Base-by-base conservation (phyloP, 1,139 yeast species). In the Blastobotrys niveus region DNA sequence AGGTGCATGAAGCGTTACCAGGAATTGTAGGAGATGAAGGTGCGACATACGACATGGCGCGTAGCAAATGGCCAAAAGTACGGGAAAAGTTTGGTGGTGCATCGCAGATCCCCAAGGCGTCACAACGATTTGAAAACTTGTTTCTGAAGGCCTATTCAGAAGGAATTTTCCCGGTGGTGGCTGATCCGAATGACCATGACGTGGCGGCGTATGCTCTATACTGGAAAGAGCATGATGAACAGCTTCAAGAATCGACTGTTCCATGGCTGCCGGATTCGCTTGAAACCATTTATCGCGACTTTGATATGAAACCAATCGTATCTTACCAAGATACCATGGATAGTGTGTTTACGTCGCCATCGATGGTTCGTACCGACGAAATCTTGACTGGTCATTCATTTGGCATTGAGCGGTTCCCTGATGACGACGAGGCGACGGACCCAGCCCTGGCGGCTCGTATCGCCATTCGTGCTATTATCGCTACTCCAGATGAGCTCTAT, bases 11-110 rank as follows among this genome's bases (percentile, higher is more conserved):
- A 0, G 62, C 73, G 4, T 70, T 81, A 14, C 54, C 58, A 7
- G 42, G 32, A 66, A 15, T 34, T 17, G 15, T 18, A 2, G 40
- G 40, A 12, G 40, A 41, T 3, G 72, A 64, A 20, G 62, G 64
- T 3, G 22, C 29, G 14, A 64, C 67, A 2, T 65, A 70, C 1
- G 71, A 63, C 1, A 50, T 60, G 1, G 59, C 80, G 14, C 70
- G 70, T 44, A 72, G 75, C 38, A 75, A 73, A 48, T 85, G 94
- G 94, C 76, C 80, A 0, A 66, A 70, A 10, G 67, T 80, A 7
- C 68, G 86, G 34, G 75, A 73, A 49, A 68, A 64, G 54, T 66
- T 75, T 55, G 91, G 89, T 1, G 77, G 68, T 1, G 42, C 75
- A 1, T 64, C 71, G 18, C 78, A 77, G 0, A 69, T 81, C 1